Percentiles rank a stretch among this genome's conserved stretches.
phyloP scores from a whole-genome alignment of 2,329 filamentous ascomycete genomes.

The Stagonosporopsis chrysanthemi region DNA sequence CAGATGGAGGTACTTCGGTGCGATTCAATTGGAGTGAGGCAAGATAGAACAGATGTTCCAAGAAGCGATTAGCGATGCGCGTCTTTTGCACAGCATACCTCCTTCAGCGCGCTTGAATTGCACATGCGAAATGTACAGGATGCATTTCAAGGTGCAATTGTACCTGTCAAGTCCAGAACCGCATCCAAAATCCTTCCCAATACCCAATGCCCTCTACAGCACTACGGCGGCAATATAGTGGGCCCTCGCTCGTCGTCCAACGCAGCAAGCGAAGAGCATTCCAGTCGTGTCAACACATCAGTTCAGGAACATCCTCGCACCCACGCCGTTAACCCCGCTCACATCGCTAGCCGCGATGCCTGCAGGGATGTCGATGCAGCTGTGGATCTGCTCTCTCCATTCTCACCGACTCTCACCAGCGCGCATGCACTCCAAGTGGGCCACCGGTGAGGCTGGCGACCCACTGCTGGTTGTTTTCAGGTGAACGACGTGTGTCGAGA shows the following conservation, averaged over 20 bases:
- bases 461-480: conserved; percentile 4
- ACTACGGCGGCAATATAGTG: conserved; percentile 17
- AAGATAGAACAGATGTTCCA: neutral
- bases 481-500: conserved; percentile 3
- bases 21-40: conserved; percentile 14
- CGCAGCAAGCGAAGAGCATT: conserved; percentile 1
- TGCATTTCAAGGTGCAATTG: conserved; percentile 2
- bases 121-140: neutral
- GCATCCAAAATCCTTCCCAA: neutral
- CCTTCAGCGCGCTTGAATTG: neutral
- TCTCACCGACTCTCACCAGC: conserved; percentile 36
- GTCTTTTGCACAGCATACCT: neutral
- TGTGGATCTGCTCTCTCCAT: conserved; percentile 17
- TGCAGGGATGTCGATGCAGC: conserved; percentile 19
- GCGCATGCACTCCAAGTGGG: conserved; percentile 24
- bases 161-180: neutral
- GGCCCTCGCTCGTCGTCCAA: conserved; percentile 4
- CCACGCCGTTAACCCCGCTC: conserved; percentile 9
- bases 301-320: conserved; percentile 10
- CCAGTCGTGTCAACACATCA: conserved; percentile 10
- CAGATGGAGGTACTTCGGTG: conserved; percentile 13
- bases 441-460: conserved; percentile 39
- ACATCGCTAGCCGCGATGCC: conserved; percentile 5
- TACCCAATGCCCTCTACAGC: neutral
- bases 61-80: neutral